Percentiles rank a stretch among this genome's conserved stretches.
phyloP scores from a whole-genome alignment of 257 asterid species.

The Leonotis leonurus region DNA sequence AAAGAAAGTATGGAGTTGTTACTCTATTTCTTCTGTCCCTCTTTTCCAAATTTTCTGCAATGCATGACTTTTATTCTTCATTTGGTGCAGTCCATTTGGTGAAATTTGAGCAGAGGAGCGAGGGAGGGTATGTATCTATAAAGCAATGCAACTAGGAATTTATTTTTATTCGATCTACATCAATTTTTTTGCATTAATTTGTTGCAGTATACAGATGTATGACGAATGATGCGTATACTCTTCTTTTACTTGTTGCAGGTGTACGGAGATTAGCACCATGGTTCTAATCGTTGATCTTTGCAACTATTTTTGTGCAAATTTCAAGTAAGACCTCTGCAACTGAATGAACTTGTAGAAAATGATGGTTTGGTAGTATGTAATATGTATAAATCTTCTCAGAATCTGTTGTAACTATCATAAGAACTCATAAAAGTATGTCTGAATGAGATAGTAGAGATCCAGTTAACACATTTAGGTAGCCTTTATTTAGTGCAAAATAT shows the following conservation, averaged over 20 bases:
- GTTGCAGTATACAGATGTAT: not conserved
- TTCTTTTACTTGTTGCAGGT: conserved; percentile 33
- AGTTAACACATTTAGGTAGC: not conserved
- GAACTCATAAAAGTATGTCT: not conserved
- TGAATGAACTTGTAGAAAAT: not conserved
- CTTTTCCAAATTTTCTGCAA: not conserved
- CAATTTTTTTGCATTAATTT: not conserved
- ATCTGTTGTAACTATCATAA: not conserved
- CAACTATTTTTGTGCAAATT: conserved; percentile 32
- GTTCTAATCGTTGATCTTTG: conserved; percentile 33
- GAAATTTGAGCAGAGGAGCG: conserved; percentile 72
- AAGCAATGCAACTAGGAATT: not conserved
- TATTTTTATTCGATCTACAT: not conserved
- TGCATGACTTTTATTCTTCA: not conserved
- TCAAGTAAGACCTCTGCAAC: conserved; percentile 31
- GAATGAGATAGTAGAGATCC: not conserved
- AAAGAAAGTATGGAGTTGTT: too few relatives aligned
- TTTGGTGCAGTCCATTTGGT: conserved; percentile 58
- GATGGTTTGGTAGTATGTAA: not conserved
- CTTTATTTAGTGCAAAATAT: too few relatives aligned
- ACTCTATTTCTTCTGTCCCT: not conserved
- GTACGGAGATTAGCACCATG: conserved; percentile 73
- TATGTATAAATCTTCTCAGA: not conserved
- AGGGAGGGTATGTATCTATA: conserved; percentile 47
- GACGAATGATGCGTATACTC: not conserved